These are phyloP conservation scores for Suillus brevipes DNA, from an alignment of 768 basidiomycete genomes.

Conservation along the genomic window DNA sequence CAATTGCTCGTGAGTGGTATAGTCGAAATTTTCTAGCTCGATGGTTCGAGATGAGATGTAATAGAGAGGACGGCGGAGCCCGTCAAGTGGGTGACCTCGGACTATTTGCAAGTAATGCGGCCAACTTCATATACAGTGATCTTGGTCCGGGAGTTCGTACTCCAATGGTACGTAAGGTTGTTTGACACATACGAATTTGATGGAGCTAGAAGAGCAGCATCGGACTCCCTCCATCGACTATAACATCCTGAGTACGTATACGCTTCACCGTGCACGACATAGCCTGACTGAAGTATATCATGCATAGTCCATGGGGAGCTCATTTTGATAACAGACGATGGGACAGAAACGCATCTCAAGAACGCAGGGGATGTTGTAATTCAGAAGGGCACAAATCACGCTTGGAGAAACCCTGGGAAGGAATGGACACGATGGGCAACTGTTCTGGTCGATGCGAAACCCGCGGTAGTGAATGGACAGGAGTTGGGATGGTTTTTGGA, in stretches of 20 bases:
- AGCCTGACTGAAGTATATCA: neutral
- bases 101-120: constrained; percentile 42
- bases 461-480: constrained; percentile 48
- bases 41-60: neutral
- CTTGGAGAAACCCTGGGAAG: constrained; percentile 55
- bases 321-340: constrained; percentile 57
- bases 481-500: constrained; percentile 31
- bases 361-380: constrained; percentile 58
- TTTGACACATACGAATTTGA: neutral
- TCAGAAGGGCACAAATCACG: constrained; percentile 59
- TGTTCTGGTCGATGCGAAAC: constrained; percentile 54
- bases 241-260: constrained; percentile 53
- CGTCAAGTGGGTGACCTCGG: constrained; percentile 45
- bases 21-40: neutral
- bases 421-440: constrained; percentile 54
- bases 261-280: neutral
- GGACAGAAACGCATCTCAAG: constrained; percentile 50
- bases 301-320: constrained; percentile 53
- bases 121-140: constrained; percentile 53
- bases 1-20: constrained; percentile 41
- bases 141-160: constrained; percentile 51
- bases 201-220: constrained; percentile 11
- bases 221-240: constrained; percentile 60
- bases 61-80: constrained; percentile 52
- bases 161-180: constrained; percentile 43